Base-by-base conservation (phyloP, 163 green algal species). In the Scenedesmus sp. region DNA sequence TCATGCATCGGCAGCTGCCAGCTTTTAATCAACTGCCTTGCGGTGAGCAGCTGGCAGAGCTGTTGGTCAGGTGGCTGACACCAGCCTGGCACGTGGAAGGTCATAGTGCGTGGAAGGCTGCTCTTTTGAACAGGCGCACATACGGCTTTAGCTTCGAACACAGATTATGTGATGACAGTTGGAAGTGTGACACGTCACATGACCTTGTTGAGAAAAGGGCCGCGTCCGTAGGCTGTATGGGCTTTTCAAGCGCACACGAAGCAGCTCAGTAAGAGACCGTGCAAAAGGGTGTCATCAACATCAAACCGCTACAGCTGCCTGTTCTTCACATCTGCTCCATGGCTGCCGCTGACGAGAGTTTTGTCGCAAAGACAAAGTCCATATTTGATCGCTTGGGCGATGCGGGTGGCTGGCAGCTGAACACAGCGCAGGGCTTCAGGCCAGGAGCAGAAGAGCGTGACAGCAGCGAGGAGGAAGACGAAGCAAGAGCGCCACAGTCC, bases 401-500 rank as follows among this genome's bases (percentile, higher is more conserved):
- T 22, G 37, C 80, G 18, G 70, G 13, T 12, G 33, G 15, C 10
- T 92, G 88, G 88, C 9, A 65, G 24, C 51, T 92, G 16, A 44
- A 88, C 59, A 83, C 68, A 22, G 61, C 72, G 10, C 88, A 92
- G 53, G 88, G 88, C 42, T 92, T 92, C 51, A 35, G 30, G 33
- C 44, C 88, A 46, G 88, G 88, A 9, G 59, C 44, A 49, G 59
- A 82, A 2, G 65, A 83, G 6, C 73, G 86, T 22, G 82, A 73
- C 70, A 83, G 85, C 85, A 87, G 78, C 44, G 87, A 82, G 35
- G 88, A 92, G 37, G 88, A 92, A 33, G 88, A 42, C 59, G 79
- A 88, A 22, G 87, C 56, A 46, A 46, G 24, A n/a, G 88, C 84
- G 44, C 61, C 46, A 20, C 65, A 81, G 44, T 76, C 61, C 16